Percentiles rank a stretch among this genome's conserved stretches.
Evolutionary conservation across 2,329 filamentous ascomycete species (phyloP).

Genomic region (Dendrostoma leiphaemia): DNA sequence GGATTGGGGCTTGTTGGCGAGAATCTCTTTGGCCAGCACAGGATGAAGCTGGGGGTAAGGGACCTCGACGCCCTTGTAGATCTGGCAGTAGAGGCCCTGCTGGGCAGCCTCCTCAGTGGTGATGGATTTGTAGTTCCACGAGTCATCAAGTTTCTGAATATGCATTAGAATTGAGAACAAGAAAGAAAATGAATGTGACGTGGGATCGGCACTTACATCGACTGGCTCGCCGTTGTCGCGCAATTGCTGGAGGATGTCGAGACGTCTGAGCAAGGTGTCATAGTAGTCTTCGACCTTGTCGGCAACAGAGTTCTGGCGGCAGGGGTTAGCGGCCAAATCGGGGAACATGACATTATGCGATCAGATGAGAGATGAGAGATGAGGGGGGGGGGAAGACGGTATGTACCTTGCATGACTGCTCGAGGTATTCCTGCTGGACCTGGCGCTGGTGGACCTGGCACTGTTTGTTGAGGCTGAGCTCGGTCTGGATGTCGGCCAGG

Average conservation of each 20-base stretch:
- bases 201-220: slow-evolving; percentile 42
- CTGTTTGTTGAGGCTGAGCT: slow-evolving; percentile 18
- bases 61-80: slow-evolving; percentile 39
- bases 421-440: slow-evolving; percentile 8
- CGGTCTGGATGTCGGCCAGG: slow-evolving; percentile 24
- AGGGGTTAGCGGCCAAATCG: slow-evolving; percentile 3
- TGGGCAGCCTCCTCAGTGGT: slow-evolving; percentile 42
- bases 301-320: slow-evolving; percentile 12
- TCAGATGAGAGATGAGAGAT: slow-evolving; percentile 4
- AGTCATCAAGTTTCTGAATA: slow-evolving; percentile 33
- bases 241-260: slow-evolving; percentile 44
- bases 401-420: slow-evolving; percentile 24
- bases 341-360: not conserved
- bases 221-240: slow-evolving; percentile 42
- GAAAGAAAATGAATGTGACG: slow-evolving; percentile 24
- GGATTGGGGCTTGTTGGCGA: slow-evolving; percentile 32
- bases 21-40: slow-evolving; percentile 36
- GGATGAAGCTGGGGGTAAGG: slow-evolving; percentile 37
- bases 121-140: slow-evolving; percentile 45
- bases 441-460: slow-evolving; percentile 18
- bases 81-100: slow-evolving; percentile 40
- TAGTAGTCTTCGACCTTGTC: slow-evolving; percentile 36
- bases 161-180: slow-evolving; percentile 19
- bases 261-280: slow-evolving; percentile 44
- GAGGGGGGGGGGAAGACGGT: not conserved